Conservation (phyloP, 2,329 filamentous ascomycete genomes). For the Teratosphaeriaceae sp. region DNA sequence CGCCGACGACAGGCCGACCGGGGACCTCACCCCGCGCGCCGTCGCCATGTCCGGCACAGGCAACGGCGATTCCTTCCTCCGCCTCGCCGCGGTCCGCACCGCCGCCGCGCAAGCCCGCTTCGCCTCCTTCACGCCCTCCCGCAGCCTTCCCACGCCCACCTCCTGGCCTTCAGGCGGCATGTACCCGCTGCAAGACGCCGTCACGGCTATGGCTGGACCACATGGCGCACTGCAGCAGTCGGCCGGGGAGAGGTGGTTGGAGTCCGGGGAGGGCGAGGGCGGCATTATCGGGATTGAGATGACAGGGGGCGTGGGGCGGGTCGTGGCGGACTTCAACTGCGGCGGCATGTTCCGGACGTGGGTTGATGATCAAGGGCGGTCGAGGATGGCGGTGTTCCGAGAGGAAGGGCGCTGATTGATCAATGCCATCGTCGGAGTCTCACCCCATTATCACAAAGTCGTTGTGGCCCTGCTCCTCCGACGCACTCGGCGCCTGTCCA, state of each 20-base stretch:
- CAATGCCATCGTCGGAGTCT: too few species aligned
- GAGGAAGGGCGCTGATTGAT: too few species aligned
- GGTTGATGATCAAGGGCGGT: conserved; percentile 55
- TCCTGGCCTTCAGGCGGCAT: too few species aligned
- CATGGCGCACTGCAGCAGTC: conserved; percentile 67
- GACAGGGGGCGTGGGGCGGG: conserved; percentile 40
- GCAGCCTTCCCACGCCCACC: conserved; percentile 1
- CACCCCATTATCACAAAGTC: too few species aligned
- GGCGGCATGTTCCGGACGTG: conserved; percentile 83
- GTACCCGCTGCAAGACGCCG: conserved; percentile 48
- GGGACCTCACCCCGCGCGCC: conserved; percentile 10
- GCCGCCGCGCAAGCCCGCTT: conserved; percentile 68
- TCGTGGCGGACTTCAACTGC: conserved; percentile 77
- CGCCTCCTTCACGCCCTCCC: conserved; percentile 32
- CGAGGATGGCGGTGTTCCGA: conserved; percentile 54
- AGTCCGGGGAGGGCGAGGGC: conserved; percentile 71
- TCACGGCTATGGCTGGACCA: conserved; percentile 61
- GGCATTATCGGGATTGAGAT: conserved; percentile 79
- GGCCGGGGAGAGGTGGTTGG: conserved; percentile 66
- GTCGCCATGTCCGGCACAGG: conserved; percentile 65
- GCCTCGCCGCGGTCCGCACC: conserved; percentile 63
- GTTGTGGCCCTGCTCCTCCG: too few species aligned
- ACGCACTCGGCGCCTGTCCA: too few species aligned
- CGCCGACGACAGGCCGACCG: background rate
- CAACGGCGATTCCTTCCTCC: conserved; percentile 83